Evolutionary conservation across 176 grass and related monocot species (phyloP).

Genomic region (Carex kokanica): DNA sequence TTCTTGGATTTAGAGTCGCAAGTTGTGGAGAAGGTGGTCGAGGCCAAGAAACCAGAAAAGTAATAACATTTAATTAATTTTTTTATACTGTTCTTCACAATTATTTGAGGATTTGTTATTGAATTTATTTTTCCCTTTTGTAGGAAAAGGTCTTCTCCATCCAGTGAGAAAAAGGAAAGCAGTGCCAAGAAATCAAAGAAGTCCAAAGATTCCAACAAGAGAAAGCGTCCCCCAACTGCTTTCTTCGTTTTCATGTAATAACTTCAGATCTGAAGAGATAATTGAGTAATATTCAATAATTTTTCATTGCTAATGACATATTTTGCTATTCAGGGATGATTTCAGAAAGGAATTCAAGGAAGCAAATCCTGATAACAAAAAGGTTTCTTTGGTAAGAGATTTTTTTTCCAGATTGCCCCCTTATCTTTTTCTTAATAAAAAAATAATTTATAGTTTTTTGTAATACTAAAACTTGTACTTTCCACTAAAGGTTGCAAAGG

Average conservation of each 20-base stretch:
- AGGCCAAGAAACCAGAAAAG: constrained; percentile 45
- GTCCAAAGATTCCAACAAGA: constrained; percentile 28
- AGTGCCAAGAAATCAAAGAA: constrained; percentile 42
- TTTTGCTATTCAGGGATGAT: constrained; percentile 46
- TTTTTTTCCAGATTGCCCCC: not conserved
- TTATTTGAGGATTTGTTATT: not conserved
- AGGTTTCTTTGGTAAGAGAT: constrained; percentile 23
- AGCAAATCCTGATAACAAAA: constrained; percentile 60
- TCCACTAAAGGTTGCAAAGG: constrained; percentile 49
- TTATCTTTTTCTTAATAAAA: not conserved
- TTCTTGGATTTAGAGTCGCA: constrained; percentile 40
- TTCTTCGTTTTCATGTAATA: constrained; percentile 87
- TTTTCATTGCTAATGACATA: not conserved
- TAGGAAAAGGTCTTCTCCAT: constrained; percentile 41
- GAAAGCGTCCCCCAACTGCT: constrained; percentile 68
- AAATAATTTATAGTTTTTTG: not conserved
- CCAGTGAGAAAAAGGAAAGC: constrained; percentile 17
- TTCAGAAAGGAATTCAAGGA: constrained; percentile 84
- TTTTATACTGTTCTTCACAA: not conserved
- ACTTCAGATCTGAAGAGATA: not conserved
- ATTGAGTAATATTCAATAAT: not conserved
- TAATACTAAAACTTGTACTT: not conserved
- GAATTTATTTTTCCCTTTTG: not conserved
- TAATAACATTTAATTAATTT: not conserved
- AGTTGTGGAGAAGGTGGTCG: constrained; percentile 68